phyloP scores from a whole-genome alignment of 164 flowering plant genomes.

The Chimonanthus praecox region DNA sequence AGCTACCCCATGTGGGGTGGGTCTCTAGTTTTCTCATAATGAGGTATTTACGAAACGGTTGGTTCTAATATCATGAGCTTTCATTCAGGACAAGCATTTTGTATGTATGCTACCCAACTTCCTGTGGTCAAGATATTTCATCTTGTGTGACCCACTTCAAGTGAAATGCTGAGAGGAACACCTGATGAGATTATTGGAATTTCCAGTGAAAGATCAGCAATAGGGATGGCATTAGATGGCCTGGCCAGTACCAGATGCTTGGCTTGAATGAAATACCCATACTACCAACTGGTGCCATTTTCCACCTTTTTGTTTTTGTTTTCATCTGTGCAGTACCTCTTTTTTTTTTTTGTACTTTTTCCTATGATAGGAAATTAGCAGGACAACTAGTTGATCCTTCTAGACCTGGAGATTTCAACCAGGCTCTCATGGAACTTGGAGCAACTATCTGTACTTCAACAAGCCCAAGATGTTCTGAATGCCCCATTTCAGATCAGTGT shows the following conservation, averaged over 20 bases:
- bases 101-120: neutral
- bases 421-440: conserved; percentile 96
- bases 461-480: conserved; percentile 65
- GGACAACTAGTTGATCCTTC: conserved; percentile 81
- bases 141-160: neutral
- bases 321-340: too few species aligned
- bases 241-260: too few species aligned
- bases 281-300: too few species aligned
- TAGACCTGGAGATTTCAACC: conserved; percentile 96
- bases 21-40: neutral
- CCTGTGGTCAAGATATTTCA: neutral
- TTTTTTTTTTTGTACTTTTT: neutral
- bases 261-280: too few species aligned
- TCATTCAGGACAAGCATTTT: neutral
- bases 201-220: too few species aligned
- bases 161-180: neutral
- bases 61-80: neutral
- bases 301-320: too few species aligned
- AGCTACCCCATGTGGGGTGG: neutral
- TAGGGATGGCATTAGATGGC: too few species aligned
- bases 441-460: conserved; percentile 70
- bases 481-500: conserved; percentile 72
- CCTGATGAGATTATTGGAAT: neutral
- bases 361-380: conserved; percentile 60
- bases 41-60: neutral